Percentiles rank a stretch among this genome's conserved stretches.
phyloP scores from a whole-genome alignment of 352 stramenopile genomes.

The Phytophthora fragariaefolia region DNA sequence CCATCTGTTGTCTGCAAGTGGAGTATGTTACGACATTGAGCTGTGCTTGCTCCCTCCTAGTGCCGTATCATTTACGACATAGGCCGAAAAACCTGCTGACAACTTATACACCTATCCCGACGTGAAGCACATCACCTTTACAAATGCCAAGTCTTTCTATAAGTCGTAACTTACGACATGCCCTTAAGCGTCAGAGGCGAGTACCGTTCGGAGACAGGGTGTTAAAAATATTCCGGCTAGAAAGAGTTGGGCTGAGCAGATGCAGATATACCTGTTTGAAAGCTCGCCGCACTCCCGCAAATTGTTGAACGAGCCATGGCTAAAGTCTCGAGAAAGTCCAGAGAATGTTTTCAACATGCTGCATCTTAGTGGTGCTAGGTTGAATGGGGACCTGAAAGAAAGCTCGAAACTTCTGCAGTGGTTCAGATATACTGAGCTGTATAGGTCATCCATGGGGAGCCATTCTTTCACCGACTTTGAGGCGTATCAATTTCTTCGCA shows the following conservation, averaged over 20 bases:
- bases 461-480: no score
- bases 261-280: constrained; percentile 2
- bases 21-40: no score
- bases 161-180: no score
- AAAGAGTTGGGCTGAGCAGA: neutral
- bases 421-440: neutral
- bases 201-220: no score
- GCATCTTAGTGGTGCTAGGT: neutral
- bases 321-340: neutral
- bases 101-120: no score
- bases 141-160: no score
- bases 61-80: no score
- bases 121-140: no score
- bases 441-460: neutral
- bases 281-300: neutral
- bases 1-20: no score
- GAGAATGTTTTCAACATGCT: neutral
- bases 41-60: no score
- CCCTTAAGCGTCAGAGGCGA: no score
- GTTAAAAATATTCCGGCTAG: neutral
- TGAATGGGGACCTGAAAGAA: neutral
- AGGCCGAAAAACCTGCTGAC: no score
- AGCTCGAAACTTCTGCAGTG: neutral
- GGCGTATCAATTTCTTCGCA: neutral
- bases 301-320: neutral